phyloP scores from a whole-genome alignment of 371 early-diverging fungal genomes.

The Massospora cicadina region DNA sequence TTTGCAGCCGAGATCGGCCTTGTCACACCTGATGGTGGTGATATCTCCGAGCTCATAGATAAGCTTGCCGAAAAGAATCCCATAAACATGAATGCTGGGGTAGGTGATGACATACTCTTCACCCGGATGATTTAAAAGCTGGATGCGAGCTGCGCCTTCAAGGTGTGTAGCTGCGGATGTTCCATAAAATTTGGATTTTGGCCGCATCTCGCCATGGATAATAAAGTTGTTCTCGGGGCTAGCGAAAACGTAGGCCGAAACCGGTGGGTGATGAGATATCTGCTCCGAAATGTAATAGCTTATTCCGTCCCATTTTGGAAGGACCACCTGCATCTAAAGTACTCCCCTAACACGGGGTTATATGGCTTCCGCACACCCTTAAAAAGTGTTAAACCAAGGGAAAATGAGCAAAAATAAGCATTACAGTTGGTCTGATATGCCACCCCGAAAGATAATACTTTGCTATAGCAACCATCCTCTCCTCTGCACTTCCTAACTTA shows the following conservation, averaged over 20 bases:
- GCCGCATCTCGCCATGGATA: conserved; percentile 67
- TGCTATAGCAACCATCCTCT: conserved; percentile 76
- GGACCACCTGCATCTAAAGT: conserved; percentile 62
- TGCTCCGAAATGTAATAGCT: conserved; percentile 83
- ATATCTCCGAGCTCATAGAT: conserved; percentile 78
- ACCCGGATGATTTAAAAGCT: conserved; percentile 33
- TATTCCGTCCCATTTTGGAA: conserved; percentile 51
- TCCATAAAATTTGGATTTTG: conserved; percentile 78
- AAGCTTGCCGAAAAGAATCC: conserved; percentile 87
- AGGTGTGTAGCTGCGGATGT: conserved; percentile 84
- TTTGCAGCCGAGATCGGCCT: conserved; percentile 53
- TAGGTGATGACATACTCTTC: conserved; percentile 65
- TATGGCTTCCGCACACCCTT: conserved; percentile 95
- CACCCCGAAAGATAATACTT: conserved; percentile 88
- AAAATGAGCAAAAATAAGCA: background rate
- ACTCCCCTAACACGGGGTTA: conserved; percentile 90
- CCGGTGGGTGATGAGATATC: conserved; percentile 94
- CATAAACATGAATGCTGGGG: conserved; percentile 89
- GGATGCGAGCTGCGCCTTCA: conserved; percentile 52
- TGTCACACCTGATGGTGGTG: conserved; percentile 45
- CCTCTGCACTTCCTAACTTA: conserved; percentile 45
- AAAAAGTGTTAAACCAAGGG: background rate
- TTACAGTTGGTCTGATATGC: conserved; percentile 86
- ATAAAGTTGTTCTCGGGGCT: conserved; percentile 60
- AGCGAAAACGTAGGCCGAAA: conserved; percentile 66